Evolutionary conservation across 768 basidiomycete species (phyloP).

Genomic region (Amanita pallidorosea): DNA sequence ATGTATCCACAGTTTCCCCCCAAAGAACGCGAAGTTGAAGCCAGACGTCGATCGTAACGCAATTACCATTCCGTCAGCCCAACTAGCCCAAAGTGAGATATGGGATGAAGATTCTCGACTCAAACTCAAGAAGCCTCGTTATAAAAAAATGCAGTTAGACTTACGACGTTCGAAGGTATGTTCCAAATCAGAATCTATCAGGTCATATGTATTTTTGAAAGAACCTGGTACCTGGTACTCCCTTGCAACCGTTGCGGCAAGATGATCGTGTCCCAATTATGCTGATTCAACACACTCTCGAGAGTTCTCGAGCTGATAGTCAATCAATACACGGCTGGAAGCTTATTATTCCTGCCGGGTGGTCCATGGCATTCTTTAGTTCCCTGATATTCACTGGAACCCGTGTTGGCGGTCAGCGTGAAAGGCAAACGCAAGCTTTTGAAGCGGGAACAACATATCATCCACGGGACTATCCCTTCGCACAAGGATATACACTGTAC

Average conservation of each 20-base stretch:
- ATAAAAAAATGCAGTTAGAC: conserved; percentile 80
- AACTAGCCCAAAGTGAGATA: conserved; percentile 55
- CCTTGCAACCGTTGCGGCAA: conserved; percentile 50
- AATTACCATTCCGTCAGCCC: conserved; percentile 40
- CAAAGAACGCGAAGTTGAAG: conserved; percentile 52
- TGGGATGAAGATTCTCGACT: conserved; percentile 58
- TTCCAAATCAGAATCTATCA: not conserved
- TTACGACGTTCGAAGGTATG: conserved; percentile 64
- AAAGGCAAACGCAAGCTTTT: conserved; percentile 70
- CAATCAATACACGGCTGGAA: conserved; percentile 77
- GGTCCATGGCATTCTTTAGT: conserved; percentile 83
- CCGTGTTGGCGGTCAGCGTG: conserved; percentile 77
- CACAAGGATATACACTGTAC: conserved; percentile 41
- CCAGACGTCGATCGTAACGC: conserved; percentile 16
- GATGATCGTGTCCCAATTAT: conserved; percentile 82
- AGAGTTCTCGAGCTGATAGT: conserved; percentile 20
- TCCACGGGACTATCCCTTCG: conserved; percentile 71
- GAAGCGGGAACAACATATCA: conserved; percentile 71
- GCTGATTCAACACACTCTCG: conserved; percentile 70
- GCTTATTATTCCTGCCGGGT: conserved; percentile 76
- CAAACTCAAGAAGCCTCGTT: conserved; percentile 48
- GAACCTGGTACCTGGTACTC: conserved; percentile 72
- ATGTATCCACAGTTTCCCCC: conserved; percentile 57
- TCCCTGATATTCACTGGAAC: conserved; percentile 79
- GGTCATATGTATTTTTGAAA: conserved; percentile 16